Evolutionary conservation across 805 yeast species (phyloP).

Genomic region (Wickerhamiella kurtzmanii): DNA sequence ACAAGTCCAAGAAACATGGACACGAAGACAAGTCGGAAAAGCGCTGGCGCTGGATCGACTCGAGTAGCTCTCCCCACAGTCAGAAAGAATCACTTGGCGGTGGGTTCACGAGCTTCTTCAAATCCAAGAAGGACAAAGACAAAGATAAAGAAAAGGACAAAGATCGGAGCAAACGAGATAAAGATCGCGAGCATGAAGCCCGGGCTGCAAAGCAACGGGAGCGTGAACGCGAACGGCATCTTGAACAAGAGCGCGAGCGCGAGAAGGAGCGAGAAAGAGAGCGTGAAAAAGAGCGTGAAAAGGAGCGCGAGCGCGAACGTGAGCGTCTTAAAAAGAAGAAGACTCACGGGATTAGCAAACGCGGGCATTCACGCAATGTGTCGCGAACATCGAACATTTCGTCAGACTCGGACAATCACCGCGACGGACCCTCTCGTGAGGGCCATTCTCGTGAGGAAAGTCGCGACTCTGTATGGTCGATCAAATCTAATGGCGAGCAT

Average conservation of each 20-base stretch:
- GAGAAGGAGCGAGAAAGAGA: slow-evolving; percentile 5
- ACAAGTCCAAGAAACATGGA: background rate
- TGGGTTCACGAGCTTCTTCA: slow-evolving; percentile 5
- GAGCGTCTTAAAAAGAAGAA: slow-evolving; percentile 4
- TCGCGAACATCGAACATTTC: background rate
- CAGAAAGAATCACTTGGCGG: slow-evolving; percentile 6
- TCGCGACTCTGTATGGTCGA: slow-evolving; percentile 3
- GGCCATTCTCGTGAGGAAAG: slow-evolving; percentile 11
- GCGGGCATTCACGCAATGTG: background rate
- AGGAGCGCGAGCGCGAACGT: slow-evolving; percentile 4
- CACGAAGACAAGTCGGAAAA: slow-evolving; percentile 7
- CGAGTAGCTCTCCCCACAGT: background rate
- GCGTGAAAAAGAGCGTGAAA: slow-evolving; percentile 4
- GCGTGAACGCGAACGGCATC: slow-evolving; percentile 4
- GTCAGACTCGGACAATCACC: background rate
- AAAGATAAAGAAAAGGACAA: slow-evolving; percentile 8
- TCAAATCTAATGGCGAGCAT: background rate
- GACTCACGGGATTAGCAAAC: background rate
- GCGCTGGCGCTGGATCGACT: slow-evolving; percentile 19
- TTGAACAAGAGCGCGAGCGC: slow-evolving; percentile 3
- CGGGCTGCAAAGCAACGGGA: slow-evolving; percentile 3
- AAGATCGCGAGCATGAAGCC: slow-evolving; percentile 4
- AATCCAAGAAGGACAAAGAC: slow-evolving; percentile 4
- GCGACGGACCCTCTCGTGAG: slow-evolving; percentile 8
- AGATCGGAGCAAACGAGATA: slow-evolving; percentile 8